A percentile compares a stretch with the other conserved stretches of the same genome.
Evolutionary conservation across 1,284 basidiomycete genomes (phyloP).

Genomic region (Pseudozyma flocculosa): DNA sequence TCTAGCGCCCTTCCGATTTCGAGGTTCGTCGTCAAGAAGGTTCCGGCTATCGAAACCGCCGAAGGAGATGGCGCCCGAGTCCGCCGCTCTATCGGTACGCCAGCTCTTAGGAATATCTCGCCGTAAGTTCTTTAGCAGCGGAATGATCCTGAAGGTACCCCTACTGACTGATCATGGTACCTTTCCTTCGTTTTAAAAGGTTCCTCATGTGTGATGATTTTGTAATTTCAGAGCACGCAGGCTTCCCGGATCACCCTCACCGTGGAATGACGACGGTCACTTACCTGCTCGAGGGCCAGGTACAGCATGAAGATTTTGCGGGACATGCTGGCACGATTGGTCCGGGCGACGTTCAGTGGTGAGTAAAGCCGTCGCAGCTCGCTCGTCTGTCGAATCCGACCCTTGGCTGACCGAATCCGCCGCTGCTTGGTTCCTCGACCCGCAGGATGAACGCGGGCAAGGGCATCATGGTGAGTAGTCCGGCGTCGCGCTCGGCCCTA

Average conservation of each 20-base stretch:
- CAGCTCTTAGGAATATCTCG: conserved; percentile 73
- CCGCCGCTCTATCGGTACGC: conserved; percentile 82
- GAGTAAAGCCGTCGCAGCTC: no score
- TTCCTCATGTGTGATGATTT: conserved; percentile 68
- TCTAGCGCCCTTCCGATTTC: conserved; percentile 5
- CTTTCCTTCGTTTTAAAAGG: no score
- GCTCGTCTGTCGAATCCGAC: no score
- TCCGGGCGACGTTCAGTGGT: conserved; percentile 63
- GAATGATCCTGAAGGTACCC: no score
- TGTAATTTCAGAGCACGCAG: conserved; percentile 63
- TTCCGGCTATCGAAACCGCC: conserved; percentile 74
- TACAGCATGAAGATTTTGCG: conserved; percentile 85
- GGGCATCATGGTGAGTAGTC: conserved; percentile 27
- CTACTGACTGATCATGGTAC: no score
- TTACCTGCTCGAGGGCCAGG: conserved; percentile 81
- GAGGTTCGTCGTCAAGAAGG: conserved; percentile 64
- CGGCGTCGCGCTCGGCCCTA: not conserved
- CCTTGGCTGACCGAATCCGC: no score
- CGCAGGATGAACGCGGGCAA: conserved; percentile 30
- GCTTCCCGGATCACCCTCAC: conserved; percentile 76
- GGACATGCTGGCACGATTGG: conserved; percentile 73
- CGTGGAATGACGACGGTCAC: conserved; percentile 63
- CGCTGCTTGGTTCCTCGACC: no score
- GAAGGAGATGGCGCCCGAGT: conserved; percentile 89
- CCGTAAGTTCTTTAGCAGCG: no score